Evolutionary conservation across 202 grass and related monocot species (phyloP), one percentile per base, ranked within the genome.

Genomic region (Carex arenaria): DNA sequence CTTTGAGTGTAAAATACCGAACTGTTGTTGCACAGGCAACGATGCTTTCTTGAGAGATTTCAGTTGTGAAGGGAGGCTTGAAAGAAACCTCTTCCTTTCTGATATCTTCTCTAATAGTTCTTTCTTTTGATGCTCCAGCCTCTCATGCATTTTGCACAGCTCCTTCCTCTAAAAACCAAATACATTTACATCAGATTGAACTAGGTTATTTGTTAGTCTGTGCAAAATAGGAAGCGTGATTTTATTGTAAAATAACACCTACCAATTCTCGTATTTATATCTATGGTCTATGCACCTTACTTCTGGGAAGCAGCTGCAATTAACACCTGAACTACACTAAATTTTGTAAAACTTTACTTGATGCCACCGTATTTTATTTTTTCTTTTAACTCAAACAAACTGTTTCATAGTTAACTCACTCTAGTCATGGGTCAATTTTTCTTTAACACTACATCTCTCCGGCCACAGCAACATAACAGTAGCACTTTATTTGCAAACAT

Each of bases 31-130:
- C 70, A 98, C 91, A 56, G 96, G 96, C 38, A 98, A 88, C 49
- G 96, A 93, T 88, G 96, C 96, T 93, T 98, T 98, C 91, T 98
- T 98, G 83, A 98, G 89, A 80, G 96, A 98, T 87, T 98, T 98
- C 77, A 98, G 87, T 86, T 98, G 91, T 4, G 93, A 95, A 43
- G 96, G 96, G 49, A 98, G 89, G 74, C 89, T 98, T 62, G 88
- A 95, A 23, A 98, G 96, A 82, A 98, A 98, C 84, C 78, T 98
- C 86, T 95, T 98, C 85, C 89, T 90, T 79, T 85, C 90, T 74
- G 83, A 79, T 82, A 98, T 95, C 61, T 80, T 93, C 22, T 86
- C 89, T 30, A 91, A 38, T 67, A 98, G 85, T 61, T 72, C 86
- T 71, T 80, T 79, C 85, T 86, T 98, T 57, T 81, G 89, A 32